Evolutionary conservation across 2,329 filamentous ascomycete genomes (phyloP).

Genomic region (Penicillium sclerotiorum): DNA sequence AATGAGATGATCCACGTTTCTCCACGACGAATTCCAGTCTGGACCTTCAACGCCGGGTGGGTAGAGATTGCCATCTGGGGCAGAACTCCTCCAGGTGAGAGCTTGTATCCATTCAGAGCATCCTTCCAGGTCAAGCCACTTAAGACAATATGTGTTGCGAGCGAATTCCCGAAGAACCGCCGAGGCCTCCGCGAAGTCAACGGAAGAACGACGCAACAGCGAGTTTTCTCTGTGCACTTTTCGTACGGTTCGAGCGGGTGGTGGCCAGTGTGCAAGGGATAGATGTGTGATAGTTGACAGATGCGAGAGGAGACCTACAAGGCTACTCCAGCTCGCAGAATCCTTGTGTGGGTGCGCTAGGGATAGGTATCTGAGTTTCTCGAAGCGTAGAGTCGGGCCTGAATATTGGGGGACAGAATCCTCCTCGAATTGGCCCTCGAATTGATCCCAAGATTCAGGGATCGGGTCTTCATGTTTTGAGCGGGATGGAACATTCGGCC

Average conservation of each 20-base stretch:
- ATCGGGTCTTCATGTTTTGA: slow-evolving; percentile 26
- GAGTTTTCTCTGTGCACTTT: not conserved
- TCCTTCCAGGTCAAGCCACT: slow-evolving; percentile 65
- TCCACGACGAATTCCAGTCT: slow-evolving; percentile 52
- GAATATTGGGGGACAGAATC: slow-evolving; percentile 21
- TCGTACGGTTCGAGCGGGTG: slow-evolving; percentile 52
- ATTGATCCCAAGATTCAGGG: slow-evolving; percentile 48
- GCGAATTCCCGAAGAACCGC: slow-evolving; percentile 60
- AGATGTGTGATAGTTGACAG: slow-evolving; percentile 63
- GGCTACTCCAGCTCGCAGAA: slow-evolving; percentile 56
- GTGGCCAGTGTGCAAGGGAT: slow-evolving; percentile 65
- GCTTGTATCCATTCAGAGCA: slow-evolving; percentile 60
- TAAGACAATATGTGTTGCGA: slow-evolving; percentile 58
- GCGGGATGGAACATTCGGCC: no score
- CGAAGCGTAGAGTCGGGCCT: slow-evolving; percentile 45
- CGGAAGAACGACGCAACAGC: no score
- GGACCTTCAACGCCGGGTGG: slow-evolving; percentile 32
- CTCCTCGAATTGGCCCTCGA: slow-evolving; percentile 13
- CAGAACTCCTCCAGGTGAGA: slow-evolving; percentile 47
- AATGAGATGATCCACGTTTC: slow-evolving; percentile 46
- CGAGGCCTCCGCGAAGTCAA: slow-evolving; percentile 57
- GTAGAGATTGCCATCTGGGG: slow-evolving; percentile 30
- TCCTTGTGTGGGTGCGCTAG: slow-evolving; percentile 53
- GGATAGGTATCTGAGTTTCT: slow-evolving; percentile 60
- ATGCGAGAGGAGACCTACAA: slow-evolving; percentile 56